Evolutionary conservation across 2,329 filamentous ascomycete genomes (phyloP), one percentile per base, ranked within the genome.

Genomic region (Stemphylium beticola): DNA sequence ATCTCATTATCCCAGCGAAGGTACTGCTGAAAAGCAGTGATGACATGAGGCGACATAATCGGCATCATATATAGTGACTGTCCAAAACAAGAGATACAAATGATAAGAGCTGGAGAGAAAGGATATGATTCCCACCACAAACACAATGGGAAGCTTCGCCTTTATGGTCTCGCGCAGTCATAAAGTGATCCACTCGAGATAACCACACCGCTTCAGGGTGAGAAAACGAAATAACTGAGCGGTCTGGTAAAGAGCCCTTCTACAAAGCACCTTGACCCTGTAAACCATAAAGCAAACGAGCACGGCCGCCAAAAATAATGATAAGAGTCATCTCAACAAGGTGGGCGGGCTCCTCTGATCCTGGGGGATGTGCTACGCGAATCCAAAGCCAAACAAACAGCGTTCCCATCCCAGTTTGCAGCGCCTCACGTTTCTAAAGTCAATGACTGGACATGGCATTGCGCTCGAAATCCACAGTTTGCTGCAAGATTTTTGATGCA

Each of bases 21-120:
- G 29, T 46, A 55, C 37, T 55, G 53, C 32, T 55, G 53, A 12
- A 55, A 52, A 42, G 48, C 53, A 32, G 41, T 46, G 41, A 55
- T 52, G 6, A 55, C 17, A 17, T 51, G 47, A n/a, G 53, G 53
- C 9, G 48, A 38, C 53, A 55, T 52, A 29, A 45, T 51, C 17
- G 47, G 38, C 42, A 55, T 45, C 18, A 29, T 29, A 29, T 29
- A 5, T 5, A 9, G 26, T 29, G 26, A 29, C 36, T 14, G 32
- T 50, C 31, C 32, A 44, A 15, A 22, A n/a, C 43, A 37, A 22
- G 2, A 29, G 32, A 37, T 12, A 6, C 3, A 8, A 12, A 22
- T 4, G 14, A 24, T 32, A 15, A 9, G 18, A n/a, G 15, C 4
- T 3, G 17, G 7, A 9, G 4, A 9, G 26, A 4, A 15, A 1